Evolutionary conservation across 1,284 basidiomycete genomes (phyloP), one percentile per base, ranked within the genome.

Genomic region (Cutaneotrichosporon cutaneum): DNA sequence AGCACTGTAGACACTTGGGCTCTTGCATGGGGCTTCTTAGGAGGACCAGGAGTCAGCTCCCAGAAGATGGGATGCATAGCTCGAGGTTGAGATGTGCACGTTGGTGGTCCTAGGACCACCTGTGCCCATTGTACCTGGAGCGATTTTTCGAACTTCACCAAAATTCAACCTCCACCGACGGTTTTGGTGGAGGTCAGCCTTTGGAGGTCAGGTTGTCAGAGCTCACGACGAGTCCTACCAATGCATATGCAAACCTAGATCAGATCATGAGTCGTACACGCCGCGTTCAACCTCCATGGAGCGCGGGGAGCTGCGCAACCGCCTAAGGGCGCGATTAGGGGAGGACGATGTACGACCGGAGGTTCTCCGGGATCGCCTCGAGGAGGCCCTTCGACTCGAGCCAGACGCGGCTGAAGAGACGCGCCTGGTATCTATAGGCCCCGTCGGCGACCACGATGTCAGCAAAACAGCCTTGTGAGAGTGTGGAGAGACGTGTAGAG

Each of bases 401-500:
- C 96, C 96, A 99, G 70, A 87, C 86, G 77, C 90, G 90, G n/a
- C 92, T 96, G 82, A 98, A 98, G 50, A 99, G 82, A 13, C 96
- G 85, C 62, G 90, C 93, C 82, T 99, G 96, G 77, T 99, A 99
- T 62, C 81, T 81, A 66, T 56, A 45, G 5, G 52, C 54, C 22
- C 62, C 57, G 57, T 59, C 50, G 13, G 52, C 39, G 33, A 54
- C 39, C n/a, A 1, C 14, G 7, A 42, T 5, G 13, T 42, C 39
- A 42, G 39, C 39, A n/a, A 42, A 42, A 36, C 35, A 36, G 35
- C 35, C 35, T 14, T 18, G 35, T 4, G 35, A 13, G 11, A 11
- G 16, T 16, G 35, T 36, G 11, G 16, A 36, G 13, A 13, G 35
- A 36, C n/a, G 30, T 30, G 30, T 30, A 9, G 8, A 18, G 18